Conservation (phyloP, 164 flowering plant genomes). For the Stephania japonica region DNA sequence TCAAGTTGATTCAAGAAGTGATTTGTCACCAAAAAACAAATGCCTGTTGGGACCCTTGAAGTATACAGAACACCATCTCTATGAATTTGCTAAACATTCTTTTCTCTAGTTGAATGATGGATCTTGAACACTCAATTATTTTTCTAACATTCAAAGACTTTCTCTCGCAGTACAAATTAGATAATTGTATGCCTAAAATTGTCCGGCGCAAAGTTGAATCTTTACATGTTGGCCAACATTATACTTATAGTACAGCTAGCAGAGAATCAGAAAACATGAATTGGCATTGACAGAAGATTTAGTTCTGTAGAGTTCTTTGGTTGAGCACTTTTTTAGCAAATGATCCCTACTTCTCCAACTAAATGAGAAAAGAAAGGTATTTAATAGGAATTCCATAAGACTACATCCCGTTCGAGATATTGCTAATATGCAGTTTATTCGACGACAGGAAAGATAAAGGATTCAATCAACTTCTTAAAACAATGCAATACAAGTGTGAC, state of each 20-base stretch:
- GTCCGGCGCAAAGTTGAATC: neutral
- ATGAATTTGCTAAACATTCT: neutral
- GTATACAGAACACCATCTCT: neutral
- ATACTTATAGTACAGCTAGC: too few relatives aligned
- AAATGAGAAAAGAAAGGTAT: too few relatives aligned
- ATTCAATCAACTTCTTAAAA: conserved; percentile 1
- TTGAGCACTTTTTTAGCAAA: too few relatives aligned
- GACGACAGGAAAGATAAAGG: neutral
- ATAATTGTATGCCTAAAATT: neutral
- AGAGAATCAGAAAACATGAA: too few relatives aligned
- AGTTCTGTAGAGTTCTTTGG: neutral
- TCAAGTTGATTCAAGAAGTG: conserved; percentile 2
- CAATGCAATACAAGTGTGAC: conserved; percentile 6
- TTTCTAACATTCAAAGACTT: neutral
- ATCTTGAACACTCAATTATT: neutral
- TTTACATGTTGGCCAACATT: neutral
- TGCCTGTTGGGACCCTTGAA: neutral
- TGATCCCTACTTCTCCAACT: neutral
- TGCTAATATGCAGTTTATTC: neutral
- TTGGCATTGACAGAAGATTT: neutral
- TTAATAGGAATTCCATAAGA: too few relatives aligned
- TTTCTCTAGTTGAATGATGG: neutral
- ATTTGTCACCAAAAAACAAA: neutral
- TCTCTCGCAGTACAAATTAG: neutral
- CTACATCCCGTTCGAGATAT: neutral